phyloP scores from a whole-genome alignment of 306 rosid species.

The Biancaea sappan region DNA sequence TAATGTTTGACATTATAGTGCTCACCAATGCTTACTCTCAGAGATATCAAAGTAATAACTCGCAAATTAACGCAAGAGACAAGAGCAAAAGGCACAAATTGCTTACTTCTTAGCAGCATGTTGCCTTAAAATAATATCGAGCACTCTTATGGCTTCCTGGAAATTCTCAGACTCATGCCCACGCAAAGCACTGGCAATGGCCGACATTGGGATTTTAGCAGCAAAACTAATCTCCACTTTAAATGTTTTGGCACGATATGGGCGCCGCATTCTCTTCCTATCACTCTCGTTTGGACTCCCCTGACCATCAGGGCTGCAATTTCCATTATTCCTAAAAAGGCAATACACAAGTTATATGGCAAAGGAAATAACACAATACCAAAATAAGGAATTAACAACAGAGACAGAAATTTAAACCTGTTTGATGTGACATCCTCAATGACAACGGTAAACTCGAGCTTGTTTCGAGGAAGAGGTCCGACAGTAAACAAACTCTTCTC shows the following conservation, averaged over 20 bases:
- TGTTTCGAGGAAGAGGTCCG: slow-evolving; percentile 86
- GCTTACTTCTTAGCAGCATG: slow-evolving; percentile 92
- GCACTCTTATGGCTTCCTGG: slow-evolving; percentile 87
- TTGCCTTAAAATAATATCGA: slow-evolving; percentile 86
- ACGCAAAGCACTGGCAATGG: slow-evolving; percentile 77
- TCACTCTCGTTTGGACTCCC: slow-evolving; percentile 73
- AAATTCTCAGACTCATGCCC: slow-evolving; percentile 93
- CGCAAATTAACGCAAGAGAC: background rate
- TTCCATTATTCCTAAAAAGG: slow-evolving; percentile 66
- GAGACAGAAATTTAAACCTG: slow-evolving; percentile 49
- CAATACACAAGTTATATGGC: background rate
- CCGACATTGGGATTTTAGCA: slow-evolving; percentile 85
- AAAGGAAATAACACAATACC: background rate
- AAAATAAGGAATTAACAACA: slow-evolving; percentile 10
- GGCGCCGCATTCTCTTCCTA: slow-evolving; percentile 78
- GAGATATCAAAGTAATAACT: background rate
- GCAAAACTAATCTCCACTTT: slow-evolving; percentile 87
- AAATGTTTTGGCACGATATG: slow-evolving; percentile 59
- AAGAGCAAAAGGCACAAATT: slow-evolving; percentile 1
- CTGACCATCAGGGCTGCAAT: slow-evolving; percentile 56
- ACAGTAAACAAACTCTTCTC: slow-evolving; percentile 88
- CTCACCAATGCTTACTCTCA: background rate
- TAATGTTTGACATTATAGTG: background rate
- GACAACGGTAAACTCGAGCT: slow-evolving; percentile 78
- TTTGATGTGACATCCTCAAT: slow-evolving; percentile 66